Base-by-base conservation (phyloP, 768 basidiomycete species). In the Mycena metata region DNA sequence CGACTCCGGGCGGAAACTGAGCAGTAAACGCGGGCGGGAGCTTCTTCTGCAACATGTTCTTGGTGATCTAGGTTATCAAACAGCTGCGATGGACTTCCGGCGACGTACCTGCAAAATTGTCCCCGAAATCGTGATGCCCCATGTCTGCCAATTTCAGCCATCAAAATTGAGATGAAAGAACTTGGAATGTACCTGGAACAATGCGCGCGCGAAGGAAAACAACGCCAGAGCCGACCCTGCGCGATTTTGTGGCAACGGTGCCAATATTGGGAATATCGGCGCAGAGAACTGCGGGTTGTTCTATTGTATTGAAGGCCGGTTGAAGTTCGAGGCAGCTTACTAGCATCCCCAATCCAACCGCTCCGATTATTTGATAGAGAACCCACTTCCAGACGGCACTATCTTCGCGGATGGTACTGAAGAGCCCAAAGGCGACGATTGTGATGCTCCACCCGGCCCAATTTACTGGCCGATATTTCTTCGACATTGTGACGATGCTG, bases 191-290 rank as follows among this genome's bases (percentile, higher is more conserved):
- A 66, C 64, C 64, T 66, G 64, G 2, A 73, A 71, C 21, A 78
- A 79, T 9, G 72, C 57, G 17, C 79, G 74, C 5, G 74, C 65
- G 67, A 79, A 79, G 45, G 73, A 71, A 69, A 77, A 79, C 67
- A 80, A 77, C 1, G 79, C 75, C 10, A 84, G 76, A 1, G 83
- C 82, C 71, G 10, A 82, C 84, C 52, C 77, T 81, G 9, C 75
- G 70, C 72, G 62, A 5, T 80, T 74, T 1, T 30, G 30, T 30
- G 78, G 74, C 5, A 83, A 67, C 0, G 83, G 79, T 0, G 84
- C 81, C 16, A 81, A 77, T 21, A 83, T 73, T 0, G 83, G 78
- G 64, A 81, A 85, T 41, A 77, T 76, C 1, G 69, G 78, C 19
- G 69, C 41, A 16, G 43, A 33, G 30, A 64, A 71, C 68, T 69